Conservation (phyloP, 495 filamentous ascomycete genomes). For the Aspergillus cristatus region DNA sequence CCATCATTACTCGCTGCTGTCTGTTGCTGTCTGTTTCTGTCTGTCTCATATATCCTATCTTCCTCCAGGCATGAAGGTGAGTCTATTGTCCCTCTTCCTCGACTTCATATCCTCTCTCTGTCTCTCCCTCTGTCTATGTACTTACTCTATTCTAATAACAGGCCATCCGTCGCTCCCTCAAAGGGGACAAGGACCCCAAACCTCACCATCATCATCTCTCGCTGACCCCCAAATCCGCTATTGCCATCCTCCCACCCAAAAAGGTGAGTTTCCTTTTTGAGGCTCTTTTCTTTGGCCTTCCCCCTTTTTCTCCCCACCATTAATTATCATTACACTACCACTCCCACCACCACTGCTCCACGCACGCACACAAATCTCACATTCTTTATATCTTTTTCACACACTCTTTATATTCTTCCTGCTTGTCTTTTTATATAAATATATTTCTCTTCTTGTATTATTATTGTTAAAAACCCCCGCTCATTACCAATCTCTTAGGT, state of each 20-base stretch:
- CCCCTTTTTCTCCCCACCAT: conserved; percentile 1
- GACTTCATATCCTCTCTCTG: conserved; percentile 3
- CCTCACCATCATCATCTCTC: conserved; percentile 73
- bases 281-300: conserved; percentile 3
- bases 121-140: background rate
- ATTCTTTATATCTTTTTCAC: conserved; percentile 4
- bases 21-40: too few species aligned
- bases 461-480: conserved; percentile 4
- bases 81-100: conserved; percentile 5
- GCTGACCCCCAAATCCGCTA: conserved; percentile 85
- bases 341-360: background rate
- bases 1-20: too few species aligned
- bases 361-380: too few species aligned
- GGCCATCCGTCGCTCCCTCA: conserved; percentile 79
- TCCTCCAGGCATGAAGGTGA: conserved; percentile 17
- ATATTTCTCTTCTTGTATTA: too few species aligned
- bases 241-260: conserved; percentile 91
- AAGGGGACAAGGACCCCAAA: conserved; percentile 69
- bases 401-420: background rate
- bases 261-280: conserved; percentile 55
- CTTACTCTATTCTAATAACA: conserved; percentile 26
- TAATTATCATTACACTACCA: background rate
- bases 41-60: background rate
- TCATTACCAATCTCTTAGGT: conserved; percentile 47
- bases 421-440: too few species aligned